Conservation (phyloP, 2,329 filamentous ascomycete species). For the Penicillium sp. region DNA sequence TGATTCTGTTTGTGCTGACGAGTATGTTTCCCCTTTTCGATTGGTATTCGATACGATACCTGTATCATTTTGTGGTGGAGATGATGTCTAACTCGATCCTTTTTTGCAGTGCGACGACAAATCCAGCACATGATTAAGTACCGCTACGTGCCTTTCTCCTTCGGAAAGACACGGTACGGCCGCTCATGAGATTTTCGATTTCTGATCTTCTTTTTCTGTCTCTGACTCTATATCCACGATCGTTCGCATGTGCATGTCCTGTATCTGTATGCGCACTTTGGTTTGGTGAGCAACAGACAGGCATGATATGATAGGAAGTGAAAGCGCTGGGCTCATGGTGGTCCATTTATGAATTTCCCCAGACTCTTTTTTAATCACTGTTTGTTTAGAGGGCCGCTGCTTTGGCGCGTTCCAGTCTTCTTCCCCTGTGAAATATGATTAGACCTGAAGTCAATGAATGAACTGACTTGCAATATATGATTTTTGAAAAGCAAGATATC, state of each 20-base stretch:
- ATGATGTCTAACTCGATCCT: slow-evolving; percentile 12
- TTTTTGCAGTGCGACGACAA: slow-evolving; percentile 80
- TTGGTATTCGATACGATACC: not conserved
- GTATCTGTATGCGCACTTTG: slow-evolving; percentile 16
- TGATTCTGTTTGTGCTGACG: slow-evolving; percentile 92
- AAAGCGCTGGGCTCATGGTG: slow-evolving; percentile 11
- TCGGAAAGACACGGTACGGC: slow-evolving; percentile 80
- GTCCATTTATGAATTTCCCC: slow-evolving; percentile 20
- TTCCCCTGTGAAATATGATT: slow-evolving; percentile 28
- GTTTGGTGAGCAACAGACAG: slow-evolving; percentile 12
- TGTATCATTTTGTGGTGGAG: not conserved
- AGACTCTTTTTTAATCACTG: slow-evolving; percentile 17
- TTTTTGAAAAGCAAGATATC: not conserved
- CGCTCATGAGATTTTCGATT: slow-evolving; percentile 29
- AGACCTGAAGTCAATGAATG: slow-evolving; percentile 19
- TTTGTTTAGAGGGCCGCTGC: slow-evolving; percentile 16
- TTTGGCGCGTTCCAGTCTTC: slow-evolving; percentile 13
- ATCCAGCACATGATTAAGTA: slow-evolving; percentile 99
- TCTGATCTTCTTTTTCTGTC: slow-evolving; percentile 9
- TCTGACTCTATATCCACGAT: slow-evolving; percentile 12
- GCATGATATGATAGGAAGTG: slow-evolving; percentile 18
- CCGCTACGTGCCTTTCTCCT: slow-evolving; percentile 90
- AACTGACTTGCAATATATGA: slow-evolving; percentile 14
- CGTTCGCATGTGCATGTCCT: slow-evolving; percentile 10
- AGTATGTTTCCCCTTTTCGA: slow-evolving; percentile 61